phyloP scores from a whole-genome alignment of 2,329 filamentous ascomycete genomes.

The Hypoxylon sp. region DNA sequence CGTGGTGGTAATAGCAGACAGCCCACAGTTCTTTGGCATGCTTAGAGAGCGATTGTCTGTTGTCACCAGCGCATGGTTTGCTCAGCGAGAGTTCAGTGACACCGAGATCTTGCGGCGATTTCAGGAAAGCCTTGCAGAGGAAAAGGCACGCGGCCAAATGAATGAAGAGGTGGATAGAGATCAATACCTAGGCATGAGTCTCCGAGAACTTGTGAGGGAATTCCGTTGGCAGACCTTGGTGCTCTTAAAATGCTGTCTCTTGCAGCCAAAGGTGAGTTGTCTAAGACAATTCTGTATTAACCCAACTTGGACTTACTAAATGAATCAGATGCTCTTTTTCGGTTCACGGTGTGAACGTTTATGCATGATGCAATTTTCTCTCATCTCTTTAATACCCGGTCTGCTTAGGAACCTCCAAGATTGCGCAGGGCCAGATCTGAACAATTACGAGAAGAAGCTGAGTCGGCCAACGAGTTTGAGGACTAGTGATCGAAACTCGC shows the following conservation, averaged over 20 bases:
- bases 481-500: conserved; percentile 90
- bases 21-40: conserved; percentile 90
- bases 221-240: conserved; percentile 96
- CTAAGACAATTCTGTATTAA: background rate
- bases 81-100: conserved; percentile 92
- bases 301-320: conserved; percentile 28
- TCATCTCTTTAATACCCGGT: conserved; percentile 94
- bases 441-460: conserved; percentile 82
- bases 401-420: conserved; percentile 93
- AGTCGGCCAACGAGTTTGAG: conserved; percentile 85
- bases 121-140: conserved; percentile 85
- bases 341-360: conserved; percentile 94
- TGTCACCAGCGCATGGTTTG: conserved; percentile 96
- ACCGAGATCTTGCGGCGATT: conserved; percentile 91
- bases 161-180: conserved; percentile 82
- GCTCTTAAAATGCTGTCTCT: conserved; percentile 90
- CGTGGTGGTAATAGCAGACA: conserved; percentile 94
- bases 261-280: conserved; percentile 87
- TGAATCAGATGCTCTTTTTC: conserved; percentile 92
- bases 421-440: conserved; percentile 92
- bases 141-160: conserved; percentile 69
- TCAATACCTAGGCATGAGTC: conserved; percentile 88
- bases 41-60: conserved; percentile 90
- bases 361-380: conserved; percentile 98
- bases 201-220: conserved; percentile 92